Evolutionary conservation across 1,284 basidiomycete species (phyloP).

Genomic region (Rhizopogon hawkerae): DNA sequence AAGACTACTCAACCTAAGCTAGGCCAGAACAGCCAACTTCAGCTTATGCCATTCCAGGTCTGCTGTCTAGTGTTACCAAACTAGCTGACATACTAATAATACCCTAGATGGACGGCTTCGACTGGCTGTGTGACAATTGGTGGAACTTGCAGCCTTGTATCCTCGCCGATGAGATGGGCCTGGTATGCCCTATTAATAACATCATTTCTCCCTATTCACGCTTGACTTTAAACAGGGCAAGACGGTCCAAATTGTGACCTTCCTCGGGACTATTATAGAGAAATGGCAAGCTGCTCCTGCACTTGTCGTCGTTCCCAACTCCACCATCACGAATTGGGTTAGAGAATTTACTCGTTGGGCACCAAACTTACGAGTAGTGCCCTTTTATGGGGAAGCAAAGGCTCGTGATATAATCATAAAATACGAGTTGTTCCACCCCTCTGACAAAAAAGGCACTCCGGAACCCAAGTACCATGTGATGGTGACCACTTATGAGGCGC

Average conservation of each 20-base stretch:
- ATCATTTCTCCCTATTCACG: constrained; percentile 7
- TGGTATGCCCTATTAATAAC: constrained; percentile 39
- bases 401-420: constrained; percentile 74
- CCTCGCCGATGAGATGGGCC: constrained; percentile 97
- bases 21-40: constrained; percentile 52
- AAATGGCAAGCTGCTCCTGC: constrained; percentile 63
- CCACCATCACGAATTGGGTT: constrained; percentile 83
- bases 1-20: constrained; percentile 48
- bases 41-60: constrained; percentile 83
- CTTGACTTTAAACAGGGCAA: constrained; percentile 54
- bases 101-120: constrained; percentile 77
- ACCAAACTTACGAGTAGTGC: constrained; percentile 70
- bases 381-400: constrained; percentile 74
- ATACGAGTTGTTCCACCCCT: constrained; percentile 72
- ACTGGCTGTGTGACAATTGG: constrained; percentile 90
- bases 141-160: constrained; percentile 84
- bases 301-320: constrained; percentile 90
- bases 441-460: constrained; percentile 32
- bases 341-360: constrained; percentile 92
- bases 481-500: constrained; percentile 82
- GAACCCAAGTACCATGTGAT: constrained; percentile 77
- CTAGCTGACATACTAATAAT: constrained; percentile 7
- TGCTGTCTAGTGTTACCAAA: constrained; percentile 7
- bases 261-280: constrained; percentile 71
- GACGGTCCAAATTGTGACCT: constrained; percentile 87